phyloP scores from a whole-genome alignment of 495 filamentous ascomycete species.

The Talaromyces wortmannii region DNA sequence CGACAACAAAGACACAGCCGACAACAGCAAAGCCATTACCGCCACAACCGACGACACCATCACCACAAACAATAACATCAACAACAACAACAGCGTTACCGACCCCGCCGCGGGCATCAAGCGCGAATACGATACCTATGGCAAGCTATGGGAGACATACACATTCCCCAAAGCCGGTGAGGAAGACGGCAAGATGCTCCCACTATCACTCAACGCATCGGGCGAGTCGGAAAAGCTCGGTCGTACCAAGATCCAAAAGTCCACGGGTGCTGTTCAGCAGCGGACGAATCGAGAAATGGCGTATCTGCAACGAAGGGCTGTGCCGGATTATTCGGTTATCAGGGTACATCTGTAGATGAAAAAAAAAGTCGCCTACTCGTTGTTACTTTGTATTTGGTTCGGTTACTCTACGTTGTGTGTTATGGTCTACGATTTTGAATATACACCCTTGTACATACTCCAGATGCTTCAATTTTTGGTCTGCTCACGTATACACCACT shows the following conservation, averaged over 20 bases:
- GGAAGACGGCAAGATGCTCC: conserved; percentile 40
- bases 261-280: conserved; percentile 49
- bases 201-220: conserved; percentile 66
- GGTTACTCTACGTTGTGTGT: background rate
- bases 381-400: background rate
- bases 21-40: background rate
- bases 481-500: background rate
- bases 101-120: conserved; percentile 3
- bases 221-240: conserved; percentile 29
- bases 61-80: background rate
- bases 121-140: conserved; percentile 5
- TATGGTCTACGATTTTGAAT: background rate
- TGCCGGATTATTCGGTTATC: conserved; percentile 72
- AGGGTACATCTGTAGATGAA: conserved; percentile 50
- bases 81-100: background rate
- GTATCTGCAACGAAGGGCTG: conserved; percentile 61
- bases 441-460: background rate
- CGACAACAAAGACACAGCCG: background rate
- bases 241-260: conserved; percentile 31
- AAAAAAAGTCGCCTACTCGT: too few relatives aligned
- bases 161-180: conserved; percentile 26
- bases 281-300: conserved; percentile 65
- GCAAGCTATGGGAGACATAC: conserved; percentile 16
- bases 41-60: background rate
- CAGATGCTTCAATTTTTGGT: background rate